These are phyloP conservation scores for Trichoderma pleuroti DNA, from an alignment of 2,329 filamentous ascomycete genomes.

Conservation along the genomic window DNA sequence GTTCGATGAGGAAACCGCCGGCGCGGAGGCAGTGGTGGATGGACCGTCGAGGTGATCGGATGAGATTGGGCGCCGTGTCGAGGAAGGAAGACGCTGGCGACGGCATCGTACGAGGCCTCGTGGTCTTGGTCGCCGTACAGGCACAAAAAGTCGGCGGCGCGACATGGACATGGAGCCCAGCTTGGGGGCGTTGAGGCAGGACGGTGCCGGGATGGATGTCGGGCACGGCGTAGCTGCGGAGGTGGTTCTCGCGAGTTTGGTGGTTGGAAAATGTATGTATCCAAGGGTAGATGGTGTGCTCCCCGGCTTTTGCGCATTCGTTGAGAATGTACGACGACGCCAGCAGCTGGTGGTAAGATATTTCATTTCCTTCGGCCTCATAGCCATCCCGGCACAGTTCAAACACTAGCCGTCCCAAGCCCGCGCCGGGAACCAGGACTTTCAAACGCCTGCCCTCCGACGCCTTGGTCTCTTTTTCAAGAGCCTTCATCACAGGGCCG, in stretches of 20 bases:
- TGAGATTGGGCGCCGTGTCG: conserved; percentile 90
- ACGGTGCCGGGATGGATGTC: conserved; percentile 69
- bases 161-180: conserved; percentile 83
- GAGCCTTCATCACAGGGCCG: conserved; percentile 63
- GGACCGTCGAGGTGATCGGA: conserved; percentile 81
- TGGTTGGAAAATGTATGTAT: conserved; percentile 87
- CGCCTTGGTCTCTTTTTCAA: conserved; percentile 48
- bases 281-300: conserved; percentile 81
- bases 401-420: conserved; percentile 82
- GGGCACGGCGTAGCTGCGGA: conserved; percentile 70
- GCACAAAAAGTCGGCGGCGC: conserved; percentile 88
- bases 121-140: conserved; percentile 67
- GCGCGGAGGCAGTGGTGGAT: conserved; percentile 72
- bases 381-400: conserved; percentile 75
- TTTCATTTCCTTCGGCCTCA: conserved; percentile 83
- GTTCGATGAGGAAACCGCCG: conserved; percentile 77
- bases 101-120: conserved; percentile 67
- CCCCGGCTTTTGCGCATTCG: conserved; percentile 53
- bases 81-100: conserved; percentile 91
- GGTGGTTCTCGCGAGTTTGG: conserved; percentile 66
- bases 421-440: conserved; percentile 85
- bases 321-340: conserved; percentile 77
- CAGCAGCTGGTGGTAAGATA: conserved; percentile 94
- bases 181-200: conserved; percentile 39
- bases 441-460: conserved; percentile 45